Conservation (phyloP, 2,329 filamentous ascomycete species). For the Colletotrichum neosansevieriae region DNA sequence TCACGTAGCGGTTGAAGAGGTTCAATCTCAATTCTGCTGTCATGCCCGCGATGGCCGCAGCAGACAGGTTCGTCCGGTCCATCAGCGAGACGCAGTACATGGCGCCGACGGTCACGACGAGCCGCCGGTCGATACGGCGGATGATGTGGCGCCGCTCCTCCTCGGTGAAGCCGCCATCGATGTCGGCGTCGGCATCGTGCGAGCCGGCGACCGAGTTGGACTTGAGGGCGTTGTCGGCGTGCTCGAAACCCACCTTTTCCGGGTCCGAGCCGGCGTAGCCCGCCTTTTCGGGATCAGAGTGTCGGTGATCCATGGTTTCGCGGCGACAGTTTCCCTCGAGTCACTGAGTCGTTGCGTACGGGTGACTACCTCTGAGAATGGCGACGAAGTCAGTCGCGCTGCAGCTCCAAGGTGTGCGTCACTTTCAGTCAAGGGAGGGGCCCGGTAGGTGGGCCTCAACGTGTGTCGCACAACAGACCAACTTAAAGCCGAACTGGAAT, state of each 20-base stretch:
- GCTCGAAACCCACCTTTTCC: slow-evolving; percentile 41
- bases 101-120: slow-evolving; percentile 71
- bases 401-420: slow-evolving; percentile 28
- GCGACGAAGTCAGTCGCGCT: background rate
- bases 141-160: slow-evolving; percentile 77
- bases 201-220: slow-evolving; percentile 31
- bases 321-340: background rate
- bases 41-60: slow-evolving; percentile 78
- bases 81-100: slow-evolving; percentile 83
- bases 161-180: slow-evolving; percentile 64
- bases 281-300: slow-evolving; percentile 40
- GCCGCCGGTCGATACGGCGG: slow-evolving; percentile 74
- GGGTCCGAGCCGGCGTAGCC: slow-evolving; percentile 35
- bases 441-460: background rate
- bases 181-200: slow-evolving; percentile 10
- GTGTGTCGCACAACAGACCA: background rate
- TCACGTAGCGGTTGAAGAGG: slow-evolving; percentile 59
- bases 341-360: background rate
- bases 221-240: slow-evolving; percentile 27
- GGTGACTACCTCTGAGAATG: background rate
- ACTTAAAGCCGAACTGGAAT: background rate
- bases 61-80: slow-evolving; percentile 83
- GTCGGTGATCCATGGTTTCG: slow-evolving; percentile 21
- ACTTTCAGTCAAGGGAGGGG: slow-evolving; percentile 13
- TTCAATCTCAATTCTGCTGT: slow-evolving; percentile 57